phyloP scores from a whole-genome alignment of 805 yeast species.

The Candida glaebosa region DNA sequence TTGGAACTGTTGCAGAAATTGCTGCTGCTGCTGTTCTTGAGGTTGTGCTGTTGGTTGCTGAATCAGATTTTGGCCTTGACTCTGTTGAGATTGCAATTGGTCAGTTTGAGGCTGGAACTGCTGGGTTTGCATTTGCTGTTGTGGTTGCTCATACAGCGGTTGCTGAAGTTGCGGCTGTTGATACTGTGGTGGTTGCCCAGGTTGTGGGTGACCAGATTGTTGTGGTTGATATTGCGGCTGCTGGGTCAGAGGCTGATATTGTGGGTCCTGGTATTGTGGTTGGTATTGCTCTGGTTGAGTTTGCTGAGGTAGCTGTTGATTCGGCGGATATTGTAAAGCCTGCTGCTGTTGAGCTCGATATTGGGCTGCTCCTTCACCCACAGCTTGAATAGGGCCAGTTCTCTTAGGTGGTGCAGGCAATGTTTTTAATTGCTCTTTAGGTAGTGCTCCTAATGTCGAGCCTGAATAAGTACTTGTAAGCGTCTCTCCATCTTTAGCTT shows the following conservation, averaged over 20 bases:
- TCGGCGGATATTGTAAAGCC: constrained; percentile 5
- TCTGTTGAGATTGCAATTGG: constrained; percentile 1
- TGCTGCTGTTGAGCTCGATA: constrained; percentile 9
- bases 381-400: constrained; percentile 19
- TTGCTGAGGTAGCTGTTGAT: constrained; percentile 3
- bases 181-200: constrained; percentile 2
- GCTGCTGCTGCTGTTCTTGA: constrained; percentile 3
- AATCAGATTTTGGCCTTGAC: neutral
- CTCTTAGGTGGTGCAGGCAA: constrained; percentile 37
- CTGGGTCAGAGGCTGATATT: constrained; percentile 7
- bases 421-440: constrained; percentile 15
- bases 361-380: constrained; percentile 19
- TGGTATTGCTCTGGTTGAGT: neutral
- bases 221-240: constrained; percentile 6
- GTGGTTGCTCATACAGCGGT: neutral
- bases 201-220: constrained; percentile 5
- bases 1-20: constrained; percentile 7
- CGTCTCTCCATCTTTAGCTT: neutral
- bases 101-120: constrained; percentile 3
- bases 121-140: neutral
- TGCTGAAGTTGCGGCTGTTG: constrained; percentile 1
- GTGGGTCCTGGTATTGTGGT: constrained; percentile 5
- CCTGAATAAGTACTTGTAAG: constrained; percentile 3
- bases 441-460: constrained; percentile 13
- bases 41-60: constrained; percentile 4